Evolutionary conservation across 2,329 filamentous ascomycete genomes (phyloP).

Genomic region (Calycina marina): DNA sequence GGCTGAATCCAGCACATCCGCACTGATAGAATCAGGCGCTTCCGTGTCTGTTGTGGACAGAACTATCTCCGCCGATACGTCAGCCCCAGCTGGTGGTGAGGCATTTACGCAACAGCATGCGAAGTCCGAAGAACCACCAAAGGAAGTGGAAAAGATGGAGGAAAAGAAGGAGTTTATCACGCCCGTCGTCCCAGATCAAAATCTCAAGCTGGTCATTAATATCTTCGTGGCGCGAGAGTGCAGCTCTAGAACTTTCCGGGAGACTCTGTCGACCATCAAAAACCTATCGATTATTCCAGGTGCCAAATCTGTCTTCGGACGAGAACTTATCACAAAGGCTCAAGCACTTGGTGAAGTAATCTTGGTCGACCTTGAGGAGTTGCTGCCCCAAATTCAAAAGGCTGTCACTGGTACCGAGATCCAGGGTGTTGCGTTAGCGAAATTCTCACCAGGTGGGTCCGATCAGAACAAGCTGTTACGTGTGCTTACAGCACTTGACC

Average conservation of each 20-base stretch:
- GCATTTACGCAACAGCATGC: slow-evolving; percentile 13
- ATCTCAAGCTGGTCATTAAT: slow-evolving; percentile 86
- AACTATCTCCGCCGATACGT: slow-evolving; percentile 2
- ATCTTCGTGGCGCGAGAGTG: slow-evolving; percentile 94
- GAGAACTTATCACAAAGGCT: slow-evolving; percentile 79
- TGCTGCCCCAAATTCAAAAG: slow-evolving; percentile 73
- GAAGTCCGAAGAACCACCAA: slow-evolving; percentile 14
- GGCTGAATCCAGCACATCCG: slow-evolving; percentile 1
- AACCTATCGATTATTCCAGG: slow-evolving; percentile 88
- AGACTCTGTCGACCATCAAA: slow-evolving; percentile 96
- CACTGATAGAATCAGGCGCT: neutral
- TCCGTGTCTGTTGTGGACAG: slow-evolving; percentile 2
- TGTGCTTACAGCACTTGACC: slow-evolving; percentile 85
- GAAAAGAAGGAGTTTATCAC: slow-evolving; percentile 50
- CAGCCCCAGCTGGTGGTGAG: slow-evolving; percentile 11
- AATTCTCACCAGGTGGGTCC: slow-evolving; percentile 90
- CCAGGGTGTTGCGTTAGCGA: slow-evolving; percentile 82
- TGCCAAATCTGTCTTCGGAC: slow-evolving; percentile 81
- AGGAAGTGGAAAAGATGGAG: slow-evolving; percentile 22
- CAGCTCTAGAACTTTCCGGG: slow-evolving; percentile 94
- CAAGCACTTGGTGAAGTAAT: slow-evolving; percentile 75
- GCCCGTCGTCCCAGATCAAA: slow-evolving; percentile 75
- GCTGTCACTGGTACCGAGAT: slow-evolving; percentile 87
- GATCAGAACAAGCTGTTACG: slow-evolving; percentile 93
- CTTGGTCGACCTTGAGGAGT: slow-evolving; percentile 66